These are phyloP conservation scores for Diaporthe longicolla DNA, from an alignment of 2,329 filamentous ascomycete genomes.

Conservation along the genomic window DNA sequence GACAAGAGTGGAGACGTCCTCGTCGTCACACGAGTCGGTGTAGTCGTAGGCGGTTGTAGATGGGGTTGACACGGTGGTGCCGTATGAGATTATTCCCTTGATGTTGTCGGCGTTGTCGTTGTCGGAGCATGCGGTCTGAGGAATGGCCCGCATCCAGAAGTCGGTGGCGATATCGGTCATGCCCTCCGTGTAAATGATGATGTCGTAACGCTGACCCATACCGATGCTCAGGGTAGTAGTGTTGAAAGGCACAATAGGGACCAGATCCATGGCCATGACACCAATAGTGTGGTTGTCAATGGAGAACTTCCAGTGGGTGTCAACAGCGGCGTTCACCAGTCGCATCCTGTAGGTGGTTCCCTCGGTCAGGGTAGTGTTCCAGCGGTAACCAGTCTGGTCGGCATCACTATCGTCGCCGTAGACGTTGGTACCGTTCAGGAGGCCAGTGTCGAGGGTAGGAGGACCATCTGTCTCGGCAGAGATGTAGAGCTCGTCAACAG, in stretches of 20 bases:
- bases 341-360: conserved; percentile 56
- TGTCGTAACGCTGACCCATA: conserved; percentile 64
- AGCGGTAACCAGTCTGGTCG: conserved; percentile 51
- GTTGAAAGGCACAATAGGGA: conserved; percentile 62
- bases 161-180: conserved; percentile 48
- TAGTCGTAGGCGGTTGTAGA: conserved; percentile 40
- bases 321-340: conserved; percentile 37
- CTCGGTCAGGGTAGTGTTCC: conserved; percentile 55
- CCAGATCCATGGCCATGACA: conserved; percentile 64
- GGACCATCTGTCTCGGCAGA: conserved; percentile 50
- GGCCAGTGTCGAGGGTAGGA: conserved; percentile 57
- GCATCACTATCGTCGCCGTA: conserved; percentile 49
- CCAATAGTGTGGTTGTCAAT: conserved; percentile 64
- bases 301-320: conserved; percentile 46
- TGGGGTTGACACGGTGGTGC: conserved; percentile 45
- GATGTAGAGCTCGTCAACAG: conserved; percentile 55
- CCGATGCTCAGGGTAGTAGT: conserved; percentile 63
- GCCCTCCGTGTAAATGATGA: conserved; percentile 58
- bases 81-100: conserved; percentile 63
- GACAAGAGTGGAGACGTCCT: conserved; percentile 51
- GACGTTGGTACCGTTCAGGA: conserved; percentile 61
- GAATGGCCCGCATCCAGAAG: conserved; percentile 65
- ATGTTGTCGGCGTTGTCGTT: conserved; percentile 60
- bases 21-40: conserved; percentile 53
- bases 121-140: conserved; percentile 57